Conservation (phyloP, 2,329 filamentous ascomycete genomes). For the Phyllosticta capitalensis region DNA sequence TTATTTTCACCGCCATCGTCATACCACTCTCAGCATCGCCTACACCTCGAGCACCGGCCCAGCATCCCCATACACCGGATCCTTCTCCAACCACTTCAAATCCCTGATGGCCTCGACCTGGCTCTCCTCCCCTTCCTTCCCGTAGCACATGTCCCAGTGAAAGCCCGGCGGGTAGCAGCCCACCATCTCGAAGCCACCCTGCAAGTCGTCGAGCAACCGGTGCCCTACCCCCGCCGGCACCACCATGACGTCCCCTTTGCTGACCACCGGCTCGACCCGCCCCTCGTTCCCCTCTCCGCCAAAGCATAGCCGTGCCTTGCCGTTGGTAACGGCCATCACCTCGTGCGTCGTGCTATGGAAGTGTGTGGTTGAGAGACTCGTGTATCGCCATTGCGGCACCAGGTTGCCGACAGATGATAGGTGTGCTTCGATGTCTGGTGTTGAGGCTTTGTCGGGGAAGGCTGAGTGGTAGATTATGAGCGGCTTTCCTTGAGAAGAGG, state of each 20-base stretch:
- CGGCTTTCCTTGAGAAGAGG: constrained; percentile 52
- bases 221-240: constrained; percentile 59
- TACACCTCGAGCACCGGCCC: constrained; percentile 42
- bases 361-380: constrained; percentile 57
- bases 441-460: constrained; percentile 37
- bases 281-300: constrained; percentile 53
- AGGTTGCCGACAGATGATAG: constrained; percentile 46
- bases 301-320: constrained; percentile 54
- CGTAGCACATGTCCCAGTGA: constrained; percentile 66
- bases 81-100: constrained; percentile 48
- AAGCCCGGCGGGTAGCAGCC: constrained; percentile 52
- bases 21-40: not conserved
- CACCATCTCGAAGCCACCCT: constrained; percentile 54
- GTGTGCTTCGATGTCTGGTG: constrained; percentile 47
- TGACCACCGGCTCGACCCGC: constrained; percentile 46
- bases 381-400: constrained; percentile 56
- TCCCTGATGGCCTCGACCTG: constrained; percentile 40
- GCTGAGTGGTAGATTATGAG: constrained; percentile 56
- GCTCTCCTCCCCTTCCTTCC: constrained; percentile 45
- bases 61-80: constrained; percentile 50
- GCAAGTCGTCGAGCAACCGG: constrained; percentile 49
- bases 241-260: constrained; percentile 53
- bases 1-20: not conserved
- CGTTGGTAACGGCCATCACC: constrained; percentile 50
- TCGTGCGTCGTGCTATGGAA: constrained; percentile 62